These are phyloP conservation scores for Hammondia hammondi DNA, from an alignment of 169 alveolate genomes.

Conservation along the genomic window DNA sequence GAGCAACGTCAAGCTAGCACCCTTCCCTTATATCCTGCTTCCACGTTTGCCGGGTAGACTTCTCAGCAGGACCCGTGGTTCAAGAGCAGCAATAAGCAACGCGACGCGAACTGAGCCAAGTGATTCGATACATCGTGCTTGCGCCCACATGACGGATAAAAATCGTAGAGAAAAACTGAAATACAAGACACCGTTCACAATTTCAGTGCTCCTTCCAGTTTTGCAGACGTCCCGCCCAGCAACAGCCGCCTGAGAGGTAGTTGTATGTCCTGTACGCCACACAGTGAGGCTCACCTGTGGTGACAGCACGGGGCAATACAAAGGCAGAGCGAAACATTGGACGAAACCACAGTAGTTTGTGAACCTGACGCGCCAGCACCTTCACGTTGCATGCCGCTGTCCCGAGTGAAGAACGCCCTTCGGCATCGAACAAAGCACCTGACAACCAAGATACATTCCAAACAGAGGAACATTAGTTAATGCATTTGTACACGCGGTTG, in stretches of 20 bases:
- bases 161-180: neutral
- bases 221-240: too few species aligned
- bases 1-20: neutral
- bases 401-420: neutral
- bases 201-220: too few species aligned
- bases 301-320: conserved; percentile 25
- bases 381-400: neutral
- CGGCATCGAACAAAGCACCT: conserved; percentile 3
- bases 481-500: neutral
- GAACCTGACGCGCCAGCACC: neutral
- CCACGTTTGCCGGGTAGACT: too few species aligned
- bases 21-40: too few species aligned
- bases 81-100: neutral
- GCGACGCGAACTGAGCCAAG: neutral
- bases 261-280: neutral
- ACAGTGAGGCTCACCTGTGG: neutral
- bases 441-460: neutral
- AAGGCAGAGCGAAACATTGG: neutral
- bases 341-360: too few species aligned
- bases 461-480: neutral
- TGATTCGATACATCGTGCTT: neutral
- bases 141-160: neutral
- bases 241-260: too few species aligned
- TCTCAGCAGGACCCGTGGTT: too few species aligned
- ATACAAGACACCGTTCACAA: too few species aligned